Evolutionary conservation across 192 early-diverging fungal species (phyloP).

Genomic region (Gaertneriomyces semiglobifer): DNA sequence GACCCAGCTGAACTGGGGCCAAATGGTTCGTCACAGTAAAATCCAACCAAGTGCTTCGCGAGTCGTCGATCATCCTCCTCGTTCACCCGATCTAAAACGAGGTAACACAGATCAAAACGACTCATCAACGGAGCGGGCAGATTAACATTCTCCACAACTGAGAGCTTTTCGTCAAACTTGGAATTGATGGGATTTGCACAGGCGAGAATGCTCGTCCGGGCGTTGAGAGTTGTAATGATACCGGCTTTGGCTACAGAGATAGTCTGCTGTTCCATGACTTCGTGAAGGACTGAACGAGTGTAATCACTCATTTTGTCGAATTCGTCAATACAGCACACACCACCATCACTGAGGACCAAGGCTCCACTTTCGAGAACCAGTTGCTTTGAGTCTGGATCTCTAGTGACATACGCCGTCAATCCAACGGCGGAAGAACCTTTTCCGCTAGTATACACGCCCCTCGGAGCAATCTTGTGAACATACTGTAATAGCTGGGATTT

Average conservation of each 20-base stretch:
- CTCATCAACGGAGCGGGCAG: slow-evolving; percentile 78
- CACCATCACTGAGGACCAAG: slow-evolving; percentile 90
- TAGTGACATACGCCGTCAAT: slow-evolving; percentile 90
- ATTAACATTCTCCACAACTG: slow-evolving; percentile 84
- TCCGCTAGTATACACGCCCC: slow-evolving; percentile 95
- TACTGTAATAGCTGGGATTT: slow-evolving; percentile 93
- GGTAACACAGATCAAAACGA: slow-evolving; percentile 88
- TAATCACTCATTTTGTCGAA: slow-evolving; percentile 99
- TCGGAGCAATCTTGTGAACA: slow-evolving; percentile 88
- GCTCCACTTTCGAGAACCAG: slow-evolving; percentile 96
- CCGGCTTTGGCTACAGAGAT: slow-evolving; percentile 98
- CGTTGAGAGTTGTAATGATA: slow-evolving; percentile 96
- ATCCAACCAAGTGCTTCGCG: slow-evolving; percentile 80
- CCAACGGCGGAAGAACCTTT: slow-evolving; percentile 96
- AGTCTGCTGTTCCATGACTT: slow-evolving; percentile 99
- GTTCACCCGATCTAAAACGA: slow-evolving; percentile 88
- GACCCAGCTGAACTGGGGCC: neutral
- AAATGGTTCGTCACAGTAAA: slow-evolving; percentile 71
- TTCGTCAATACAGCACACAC: slow-evolving; percentile 97
- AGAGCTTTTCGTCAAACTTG: slow-evolving; percentile 77
- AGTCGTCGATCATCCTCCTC: slow-evolving; percentile 80
- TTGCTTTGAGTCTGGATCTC: slow-evolving; percentile 93
- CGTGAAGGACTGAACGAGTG: slow-evolving; percentile 90
- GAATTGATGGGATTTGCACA: slow-evolving; percentile 92
- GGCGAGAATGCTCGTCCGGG: slow-evolving; percentile 91